A percentile compares a stretch with the other conserved stretches of the same genome.
phyloP scores from a whole-genome alignment of 2,329 filamentous ascomycete species.

The Beauveria caledonica region DNA sequence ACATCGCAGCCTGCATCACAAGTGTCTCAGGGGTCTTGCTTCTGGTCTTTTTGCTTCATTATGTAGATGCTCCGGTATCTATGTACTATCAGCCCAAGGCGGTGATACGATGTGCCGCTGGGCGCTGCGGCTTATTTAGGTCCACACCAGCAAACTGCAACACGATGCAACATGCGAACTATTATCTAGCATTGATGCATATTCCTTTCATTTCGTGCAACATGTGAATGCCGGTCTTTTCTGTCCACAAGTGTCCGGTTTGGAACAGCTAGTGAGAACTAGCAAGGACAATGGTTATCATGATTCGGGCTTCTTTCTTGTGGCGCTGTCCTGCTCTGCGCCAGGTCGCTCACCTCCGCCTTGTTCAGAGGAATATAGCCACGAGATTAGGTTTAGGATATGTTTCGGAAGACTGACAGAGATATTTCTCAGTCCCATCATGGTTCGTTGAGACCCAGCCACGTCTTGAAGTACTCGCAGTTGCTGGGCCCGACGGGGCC shows the following conservation, averaged over 20 bases:
- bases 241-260: neutral
- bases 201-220: neutral
- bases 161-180: neutral
- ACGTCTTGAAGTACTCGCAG: slow-evolving; percentile 85
- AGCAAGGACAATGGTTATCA: neutral
- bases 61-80: neutral
- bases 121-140: neutral
- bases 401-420: neutral
- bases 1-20: neutral
- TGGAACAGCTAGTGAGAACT: neutral
- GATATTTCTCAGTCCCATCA: neutral
- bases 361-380: neutral
- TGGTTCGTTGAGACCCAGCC: slow-evolving; percentile 51
- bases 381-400: neutral
- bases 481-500: slow-evolving; percentile 84
- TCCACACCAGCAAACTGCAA: neutral
- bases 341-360: neutral
- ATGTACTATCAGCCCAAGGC: neutral
- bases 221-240: neutral
- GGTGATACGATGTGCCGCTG: neutral
- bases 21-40: neutral
- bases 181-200: neutral
- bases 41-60: neutral
- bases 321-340: neutral
- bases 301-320: neutral